Percentiles rank a stretch among this genome's conserved stretches.
Conservation (phyloP, 306 rosid genomes). For the Cicer bijugum region DNA sequence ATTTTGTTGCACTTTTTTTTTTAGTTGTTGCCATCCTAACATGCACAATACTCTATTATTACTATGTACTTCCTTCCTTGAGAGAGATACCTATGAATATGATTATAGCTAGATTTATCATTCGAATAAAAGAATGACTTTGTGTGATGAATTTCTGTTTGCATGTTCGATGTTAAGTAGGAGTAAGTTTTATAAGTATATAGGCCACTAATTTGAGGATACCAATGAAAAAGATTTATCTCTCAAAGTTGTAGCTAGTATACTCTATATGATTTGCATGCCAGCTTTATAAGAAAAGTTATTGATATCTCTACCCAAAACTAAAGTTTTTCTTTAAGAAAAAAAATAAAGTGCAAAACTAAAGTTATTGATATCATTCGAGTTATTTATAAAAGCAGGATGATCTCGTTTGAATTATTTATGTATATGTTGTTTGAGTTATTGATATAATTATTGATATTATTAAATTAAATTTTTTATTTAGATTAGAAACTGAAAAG, state of each 20-base stretch:
- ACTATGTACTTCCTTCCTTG: neutral
- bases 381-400: constrained; percentile 39
- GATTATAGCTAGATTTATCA: neutral
- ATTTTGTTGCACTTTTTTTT: constrained; percentile 18
- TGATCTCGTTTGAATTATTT: neutral
- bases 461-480: too few relatives aligned
- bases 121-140: neutral
- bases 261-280: constrained; percentile 31
- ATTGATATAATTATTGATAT: too few relatives aligned
- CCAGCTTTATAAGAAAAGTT: constrained; percentile 18
- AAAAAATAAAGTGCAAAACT: too few relatives aligned
- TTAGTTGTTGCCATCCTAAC: neutral
- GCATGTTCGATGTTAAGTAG: constrained; percentile 6
- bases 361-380: constrained; percentile 1
- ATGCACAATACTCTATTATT: constrained; percentile 2
- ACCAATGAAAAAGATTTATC: neutral
- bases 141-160: constrained; percentile 14
- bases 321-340: too few relatives aligned
- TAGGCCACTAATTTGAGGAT: constrained; percentile 3
- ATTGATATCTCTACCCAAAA: too few relatives aligned
- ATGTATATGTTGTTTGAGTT: too few relatives aligned
- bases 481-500: rapidly evolving
- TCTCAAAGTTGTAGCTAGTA: neutral
- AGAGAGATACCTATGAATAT: constrained; percentile 9
- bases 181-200: constrained; percentile 9